Evolutionary conservation across 2,329 filamentous ascomycete species (phyloP).

Genomic region (Fusarium pseudograminearum): DNA sequence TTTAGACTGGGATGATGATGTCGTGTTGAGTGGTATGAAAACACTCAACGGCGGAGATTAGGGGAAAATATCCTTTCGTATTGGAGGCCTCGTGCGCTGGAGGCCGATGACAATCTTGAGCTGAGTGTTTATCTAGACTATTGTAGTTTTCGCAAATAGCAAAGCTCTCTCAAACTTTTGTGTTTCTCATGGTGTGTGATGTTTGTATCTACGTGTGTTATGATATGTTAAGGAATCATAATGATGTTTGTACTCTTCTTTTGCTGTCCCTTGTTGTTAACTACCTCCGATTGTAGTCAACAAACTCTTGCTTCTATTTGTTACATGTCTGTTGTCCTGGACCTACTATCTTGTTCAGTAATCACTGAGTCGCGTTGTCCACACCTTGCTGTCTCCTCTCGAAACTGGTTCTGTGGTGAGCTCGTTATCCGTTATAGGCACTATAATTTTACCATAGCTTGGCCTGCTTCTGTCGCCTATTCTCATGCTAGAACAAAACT

Average conservation of each 20-base stretch:
- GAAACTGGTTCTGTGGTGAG: neutral
- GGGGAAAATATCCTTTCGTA: constrained; percentile 20
- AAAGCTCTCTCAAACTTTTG: constrained; percentile 3
- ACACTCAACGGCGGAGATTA: constrained; percentile 26
- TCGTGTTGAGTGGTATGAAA: constrained; percentile 33
- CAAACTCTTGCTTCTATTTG: neutral
- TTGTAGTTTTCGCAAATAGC: constrained; percentile 34
- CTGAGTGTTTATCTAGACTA: constrained; percentile 34
- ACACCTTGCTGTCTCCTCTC: neutral
- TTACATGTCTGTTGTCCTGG: too few relatives aligned
- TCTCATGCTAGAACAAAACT: neutral
- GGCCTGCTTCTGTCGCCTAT: neutral
- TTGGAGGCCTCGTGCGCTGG: constrained; percentile 25
- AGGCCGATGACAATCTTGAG: constrained; percentile 38
- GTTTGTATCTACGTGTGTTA: neutral
- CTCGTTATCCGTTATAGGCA: neutral
- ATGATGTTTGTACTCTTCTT: neutral
- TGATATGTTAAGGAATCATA: neutral
- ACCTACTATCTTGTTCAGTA: neutral
- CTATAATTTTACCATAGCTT: neutral
- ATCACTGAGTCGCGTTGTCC: neutral
- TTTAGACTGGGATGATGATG: constrained; percentile 47
- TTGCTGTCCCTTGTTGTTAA: neutral
- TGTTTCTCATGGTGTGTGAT: neutral
- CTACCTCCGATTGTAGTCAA: neutral